phyloP scores from a whole-genome alignment of 2,329 filamentous ascomycete species.

The Phyllosticta paracitricarpa region DNA sequence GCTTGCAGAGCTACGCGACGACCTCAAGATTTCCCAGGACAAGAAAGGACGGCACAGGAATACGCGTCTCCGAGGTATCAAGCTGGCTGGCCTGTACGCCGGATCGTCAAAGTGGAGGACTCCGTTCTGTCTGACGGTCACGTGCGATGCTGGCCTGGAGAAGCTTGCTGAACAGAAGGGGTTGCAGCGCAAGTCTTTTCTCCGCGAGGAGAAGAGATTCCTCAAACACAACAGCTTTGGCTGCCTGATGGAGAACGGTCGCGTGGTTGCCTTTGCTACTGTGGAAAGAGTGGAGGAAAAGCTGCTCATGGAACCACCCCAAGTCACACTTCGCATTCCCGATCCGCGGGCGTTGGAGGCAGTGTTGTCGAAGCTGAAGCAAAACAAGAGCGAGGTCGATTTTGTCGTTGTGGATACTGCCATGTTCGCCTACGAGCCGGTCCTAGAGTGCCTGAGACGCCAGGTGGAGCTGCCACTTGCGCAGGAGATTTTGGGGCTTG shows the following conservation, averaged over 20 bases:
- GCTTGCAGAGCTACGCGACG: slow-evolving; percentile 54
- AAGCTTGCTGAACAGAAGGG: slow-evolving; percentile 26
- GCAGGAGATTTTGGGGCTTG: slow-evolving; percentile 38
- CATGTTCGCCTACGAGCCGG: slow-evolving; percentile 59
- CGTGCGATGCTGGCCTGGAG: slow-evolving; percentile 34
- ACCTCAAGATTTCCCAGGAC: slow-evolving; percentile 43
- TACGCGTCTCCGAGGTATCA: slow-evolving; percentile 32
- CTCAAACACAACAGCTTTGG: slow-evolving; percentile 53
- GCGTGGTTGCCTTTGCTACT: slow-evolving; percentile 51
- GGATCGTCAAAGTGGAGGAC: slow-evolving; percentile 14
- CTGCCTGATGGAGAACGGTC: slow-evolving; percentile 43
- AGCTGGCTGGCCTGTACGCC: slow-evolving; percentile 30
- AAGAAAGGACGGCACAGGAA: slow-evolving; percentile 33
- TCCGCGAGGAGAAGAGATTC: slow-evolving; percentile 39
- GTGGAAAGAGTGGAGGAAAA: slow-evolving; percentile 41
- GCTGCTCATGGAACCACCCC: slow-evolving; percentile 36
- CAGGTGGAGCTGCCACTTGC: slow-evolving; percentile 48
- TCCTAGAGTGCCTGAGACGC: slow-evolving; percentile 49
- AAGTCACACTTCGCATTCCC: slow-evolving; percentile 43
- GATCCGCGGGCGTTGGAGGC: slow-evolving; percentile 37
- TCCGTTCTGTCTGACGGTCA: slow-evolving; percentile 31
- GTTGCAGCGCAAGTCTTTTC: slow-evolving; percentile 32
- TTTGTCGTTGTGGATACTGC: slow-evolving; percentile 45
- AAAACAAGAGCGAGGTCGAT: not conserved
- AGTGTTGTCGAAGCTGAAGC: slow-evolving; percentile 37